Conservation (phyloP, 345 rosid genomes). For the Cardamine resedifolia region DNA sequence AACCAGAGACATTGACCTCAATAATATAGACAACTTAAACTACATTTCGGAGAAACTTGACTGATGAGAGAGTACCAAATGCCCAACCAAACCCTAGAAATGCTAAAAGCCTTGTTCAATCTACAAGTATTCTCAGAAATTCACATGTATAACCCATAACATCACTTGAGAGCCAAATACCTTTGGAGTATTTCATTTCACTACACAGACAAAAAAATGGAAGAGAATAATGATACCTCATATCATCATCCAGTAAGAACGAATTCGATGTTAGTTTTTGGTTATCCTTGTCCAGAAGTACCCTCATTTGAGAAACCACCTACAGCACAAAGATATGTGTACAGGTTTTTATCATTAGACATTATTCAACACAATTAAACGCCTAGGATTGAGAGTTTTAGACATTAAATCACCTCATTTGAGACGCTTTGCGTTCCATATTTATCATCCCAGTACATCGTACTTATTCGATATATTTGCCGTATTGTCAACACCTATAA, state of each 20-base stretch:
- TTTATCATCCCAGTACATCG: constrained; percentile 99
- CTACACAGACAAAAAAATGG: neutral
- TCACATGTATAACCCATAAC: neutral
- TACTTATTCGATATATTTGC: constrained; percentile 96
- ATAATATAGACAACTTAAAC: neutral
- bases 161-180: neutral
- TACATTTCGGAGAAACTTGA: neutral
- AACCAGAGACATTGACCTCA: neutral
- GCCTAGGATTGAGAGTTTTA: neutral
- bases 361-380: neutral
- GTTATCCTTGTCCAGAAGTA: constrained; percentile 76
- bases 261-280: constrained; percentile 81
- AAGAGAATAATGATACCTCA: constrained; percentile 56
- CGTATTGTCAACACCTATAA: constrained; percentile 81
- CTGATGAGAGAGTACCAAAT: neutral
- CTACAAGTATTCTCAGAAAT: neutral
- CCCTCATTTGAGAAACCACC: constrained; percentile 92
- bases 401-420: constrained; percentile 61
- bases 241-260: constrained; percentile 91
- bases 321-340: constrained; percentile 34
- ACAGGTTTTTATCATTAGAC: constrained; percentile 1
- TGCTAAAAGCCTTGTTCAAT: neutral
- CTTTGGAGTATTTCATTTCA: neutral
- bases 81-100: neutral
- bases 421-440: constrained; percentile 98